Conservation (phyloP, 768 basidiomycete genomes). For the Daedalea quercina region DNA sequence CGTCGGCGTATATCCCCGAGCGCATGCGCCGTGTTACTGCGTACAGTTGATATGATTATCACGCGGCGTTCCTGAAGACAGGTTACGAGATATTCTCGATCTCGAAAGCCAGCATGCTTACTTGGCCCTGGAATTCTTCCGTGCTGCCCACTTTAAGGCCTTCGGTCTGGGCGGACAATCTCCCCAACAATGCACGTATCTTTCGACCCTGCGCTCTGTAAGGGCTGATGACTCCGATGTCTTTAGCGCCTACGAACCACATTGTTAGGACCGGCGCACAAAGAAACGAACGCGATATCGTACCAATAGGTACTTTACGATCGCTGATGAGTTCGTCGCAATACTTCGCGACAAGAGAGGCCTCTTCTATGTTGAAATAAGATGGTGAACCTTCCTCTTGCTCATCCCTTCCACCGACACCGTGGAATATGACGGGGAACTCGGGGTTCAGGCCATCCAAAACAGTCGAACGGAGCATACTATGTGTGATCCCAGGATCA, state of each 20-base stretch:
- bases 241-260: conserved; percentile 13
- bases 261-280: neutral
- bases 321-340: conserved; percentile 22
- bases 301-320: conserved; percentile 23
- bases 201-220: conserved; percentile 32
- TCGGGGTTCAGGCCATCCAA: conserved; percentile 16
- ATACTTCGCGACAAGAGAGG: conserved; percentile 27
- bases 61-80: conserved; percentile 27
- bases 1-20: conserved; percentile 21
- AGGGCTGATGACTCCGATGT: conserved; percentile 35
- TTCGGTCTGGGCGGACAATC: conserved; percentile 2
- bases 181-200: conserved; percentile 22
- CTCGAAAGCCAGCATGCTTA: conserved; percentile 8
- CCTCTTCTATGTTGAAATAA: conserved; percentile 35
- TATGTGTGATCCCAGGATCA: conserved; percentile 18
- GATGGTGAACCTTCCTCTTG: conserved; percentile 31
- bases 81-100: no score
- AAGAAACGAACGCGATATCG: conserved; percentile 12
- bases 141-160: conserved; percentile 30
- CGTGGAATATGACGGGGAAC: conserved; percentile 30
- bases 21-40: conserved; percentile 24
- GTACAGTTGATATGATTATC: conserved; percentile 32
- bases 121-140: conserved; percentile 38
- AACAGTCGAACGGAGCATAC: conserved; percentile 19
- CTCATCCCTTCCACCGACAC: conserved; percentile 26